Evolutionary conservation across 495 filamentous ascomycete species (phyloP).

Genomic region (Evernia prunastri): DNA sequence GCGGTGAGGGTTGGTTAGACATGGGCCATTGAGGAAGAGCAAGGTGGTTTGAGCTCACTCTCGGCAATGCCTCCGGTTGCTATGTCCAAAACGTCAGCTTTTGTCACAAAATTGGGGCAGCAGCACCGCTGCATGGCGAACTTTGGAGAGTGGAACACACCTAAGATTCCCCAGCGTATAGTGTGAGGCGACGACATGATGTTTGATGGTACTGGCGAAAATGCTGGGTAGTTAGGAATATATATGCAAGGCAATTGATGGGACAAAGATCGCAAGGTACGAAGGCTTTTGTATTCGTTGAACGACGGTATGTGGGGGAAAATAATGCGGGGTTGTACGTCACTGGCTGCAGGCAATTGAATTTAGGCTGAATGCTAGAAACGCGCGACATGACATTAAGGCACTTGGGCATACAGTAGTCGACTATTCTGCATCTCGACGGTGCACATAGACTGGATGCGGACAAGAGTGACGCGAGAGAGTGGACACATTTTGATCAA

Average conservation of each 20-base stretch:
- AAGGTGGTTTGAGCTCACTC: conserved; percentile 24
- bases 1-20: conserved; percentile 9
- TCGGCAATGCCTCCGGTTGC: conserved; percentile 77
- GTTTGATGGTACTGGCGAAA: not conserved
- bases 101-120: not conserved
- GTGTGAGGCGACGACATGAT: conserved; percentile 45
- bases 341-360: not conserved
- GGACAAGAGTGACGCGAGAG: not conserved
- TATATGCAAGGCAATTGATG: not conserved
- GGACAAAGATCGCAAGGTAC: not conserved
- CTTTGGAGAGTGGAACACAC: conserved; percentile 30
- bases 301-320: not conserved
- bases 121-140: not conserved
- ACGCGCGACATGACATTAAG: not conserved
- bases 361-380: not conserved
- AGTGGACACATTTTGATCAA: not conserved
- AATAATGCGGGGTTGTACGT: not conserved
- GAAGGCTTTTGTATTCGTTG: not conserved
- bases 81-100: conserved; percentile 25
- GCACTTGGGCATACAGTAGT: not conserved
- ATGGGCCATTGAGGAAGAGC: not conserved
- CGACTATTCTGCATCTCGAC: not conserved
- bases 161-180: conserved; percentile 73
- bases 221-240: too few relatives aligned
- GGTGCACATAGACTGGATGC: not conserved